A percentile compares a stretch with the other conserved stretches of the same genome.
Evolutionary conservation across 2,329 filamentous ascomycete species (phyloP).

Genomic region (Apiospora rasikravindrae): DNA sequence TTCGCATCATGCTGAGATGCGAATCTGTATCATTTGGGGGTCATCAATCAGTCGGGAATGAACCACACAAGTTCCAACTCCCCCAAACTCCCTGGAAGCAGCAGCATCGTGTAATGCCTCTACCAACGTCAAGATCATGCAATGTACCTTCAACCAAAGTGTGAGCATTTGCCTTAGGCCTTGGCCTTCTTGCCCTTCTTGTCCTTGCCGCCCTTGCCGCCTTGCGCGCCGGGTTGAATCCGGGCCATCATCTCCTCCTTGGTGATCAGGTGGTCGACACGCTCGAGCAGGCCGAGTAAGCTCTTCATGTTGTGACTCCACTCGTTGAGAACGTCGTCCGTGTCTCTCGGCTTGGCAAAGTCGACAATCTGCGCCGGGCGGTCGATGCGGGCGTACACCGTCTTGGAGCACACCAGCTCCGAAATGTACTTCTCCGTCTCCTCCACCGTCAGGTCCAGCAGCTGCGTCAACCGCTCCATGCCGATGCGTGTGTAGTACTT

Average conservation of each 20-base stretch:
- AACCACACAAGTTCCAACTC: neutral
- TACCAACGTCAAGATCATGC: neutral
- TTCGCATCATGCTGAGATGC: conserved; percentile 5
- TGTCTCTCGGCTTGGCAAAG: conserved; percentile 93
- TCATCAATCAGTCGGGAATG: neutral
- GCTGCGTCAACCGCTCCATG: conserved; percentile 85
- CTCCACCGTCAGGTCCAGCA: conserved; percentile 90
- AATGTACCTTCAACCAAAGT: neutral
- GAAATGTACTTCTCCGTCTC: conserved; percentile 99
- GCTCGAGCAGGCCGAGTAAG: conserved; percentile 80
- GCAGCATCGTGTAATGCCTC: neutral
- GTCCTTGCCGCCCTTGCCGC: conserved; percentile 44
- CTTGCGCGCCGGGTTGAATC: conserved; percentile 72
- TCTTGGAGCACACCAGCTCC: conserved; percentile 95
- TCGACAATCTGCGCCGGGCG: conserved; percentile 88
- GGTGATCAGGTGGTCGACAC: conserved; percentile 97
- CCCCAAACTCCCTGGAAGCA: conserved; percentile 7
- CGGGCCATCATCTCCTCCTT: conserved; percentile 99
- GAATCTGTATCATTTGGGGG: conserved; percentile 16
- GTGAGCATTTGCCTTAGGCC: neutral
- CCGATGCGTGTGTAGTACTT: conserved; percentile 99
- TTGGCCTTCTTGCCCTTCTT: conserved; percentile 39
- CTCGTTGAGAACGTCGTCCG: conserved; percentile 95
- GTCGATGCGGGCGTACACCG: conserved; percentile 97
- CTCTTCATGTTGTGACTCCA: conserved; percentile 99